Percentiles rank a stretch among this genome's conserved stretches.
Conservation (phyloP, 2,329 filamentous ascomycete genomes). For the Sporothrix variecibatus region DNA sequence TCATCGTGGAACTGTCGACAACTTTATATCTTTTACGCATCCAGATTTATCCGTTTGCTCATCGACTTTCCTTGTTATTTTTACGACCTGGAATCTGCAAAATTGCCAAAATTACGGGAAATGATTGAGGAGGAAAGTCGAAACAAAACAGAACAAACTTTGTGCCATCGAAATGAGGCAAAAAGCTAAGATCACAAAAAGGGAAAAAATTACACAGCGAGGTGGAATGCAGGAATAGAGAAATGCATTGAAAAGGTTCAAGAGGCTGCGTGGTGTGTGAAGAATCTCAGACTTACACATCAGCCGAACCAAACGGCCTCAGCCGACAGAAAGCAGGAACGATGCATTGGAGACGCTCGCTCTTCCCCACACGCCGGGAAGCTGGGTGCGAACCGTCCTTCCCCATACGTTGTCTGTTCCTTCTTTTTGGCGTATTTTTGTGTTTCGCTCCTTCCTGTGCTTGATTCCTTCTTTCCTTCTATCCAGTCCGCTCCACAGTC, state of each 20-base stretch:
- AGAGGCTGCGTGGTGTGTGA: background rate
- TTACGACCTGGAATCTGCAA: background rate
- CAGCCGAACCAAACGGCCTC: constrained; percentile 15
- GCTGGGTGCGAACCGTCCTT: background rate
- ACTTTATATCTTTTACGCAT: background rate
- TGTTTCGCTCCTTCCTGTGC: background rate
- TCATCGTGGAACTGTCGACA: background rate
- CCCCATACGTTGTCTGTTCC: background rate
- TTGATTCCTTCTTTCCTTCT: background rate
- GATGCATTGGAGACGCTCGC: background rate
- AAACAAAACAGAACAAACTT: background rate
- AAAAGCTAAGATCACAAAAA: background rate
- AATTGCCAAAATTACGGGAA: constrained; percentile 4
- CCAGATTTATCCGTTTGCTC: background rate
- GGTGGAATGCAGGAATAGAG: background rate
- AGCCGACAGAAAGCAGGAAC: background rate
- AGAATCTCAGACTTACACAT: constrained; percentile 10
- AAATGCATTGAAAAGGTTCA: background rate
- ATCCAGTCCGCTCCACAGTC: background rate
- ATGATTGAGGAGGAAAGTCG: background rate
- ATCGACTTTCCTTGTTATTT: background rate
- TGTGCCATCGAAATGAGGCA: background rate
- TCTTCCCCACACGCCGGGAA: background rate
- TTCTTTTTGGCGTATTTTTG: background rate
- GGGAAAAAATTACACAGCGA: background rate